Base-by-base conservation (phyloP, 164 flowering plant genomes). In the Piper betle region DNA sequence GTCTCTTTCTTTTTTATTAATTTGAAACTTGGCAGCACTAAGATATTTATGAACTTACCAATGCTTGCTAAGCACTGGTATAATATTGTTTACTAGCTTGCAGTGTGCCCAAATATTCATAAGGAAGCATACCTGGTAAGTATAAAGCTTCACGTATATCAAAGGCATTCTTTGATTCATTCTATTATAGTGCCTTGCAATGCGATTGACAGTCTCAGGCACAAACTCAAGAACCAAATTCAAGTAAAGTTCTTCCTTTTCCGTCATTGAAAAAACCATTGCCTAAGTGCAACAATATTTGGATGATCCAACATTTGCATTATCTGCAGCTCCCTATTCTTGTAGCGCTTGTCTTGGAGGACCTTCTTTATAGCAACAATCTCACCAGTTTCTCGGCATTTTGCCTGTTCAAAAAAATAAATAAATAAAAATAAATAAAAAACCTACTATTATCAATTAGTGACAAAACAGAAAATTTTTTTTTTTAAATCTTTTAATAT, bases 301-400 rank as follows among this genome's bases (percentile, higher is more conserved):
- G 97, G 97, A 72, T 91, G 96, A 74, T 88, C 97, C 81, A 91
- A 62, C 94, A 91, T 86, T 63, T 91, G 96, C 97, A 91, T 88
- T 64, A 91, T 88, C 81, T 91, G 97, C 61, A 91, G 72, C 66
- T 91, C 97, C 75, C 97, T 78, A 67, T 91, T 91, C 83, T 91
- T 91, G 78, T 91, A 91, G 69, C 97, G 96, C 74, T 83, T 88
- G 76, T 91, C 97, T 78, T 91, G 97, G 52, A 91, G 89, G 64
- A 91, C 97, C 77, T 91, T 91, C 81, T 91, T 91, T 66, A 91
- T 91, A 61, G 97, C 97, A 62, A 91, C 85, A 70, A 91, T 81
- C 64, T 91, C 97, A 71, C 97, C 97, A 62, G 91, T 86, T 71
- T 91, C 97, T 71, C 96, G 79, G 73, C 96, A 91, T 79, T 88